These are phyloP conservation scores for Penicillium sp. DNA, from an alignment of 2,329 filamentous ascomycete genomes.

Conservation along the genomic window DNA sequence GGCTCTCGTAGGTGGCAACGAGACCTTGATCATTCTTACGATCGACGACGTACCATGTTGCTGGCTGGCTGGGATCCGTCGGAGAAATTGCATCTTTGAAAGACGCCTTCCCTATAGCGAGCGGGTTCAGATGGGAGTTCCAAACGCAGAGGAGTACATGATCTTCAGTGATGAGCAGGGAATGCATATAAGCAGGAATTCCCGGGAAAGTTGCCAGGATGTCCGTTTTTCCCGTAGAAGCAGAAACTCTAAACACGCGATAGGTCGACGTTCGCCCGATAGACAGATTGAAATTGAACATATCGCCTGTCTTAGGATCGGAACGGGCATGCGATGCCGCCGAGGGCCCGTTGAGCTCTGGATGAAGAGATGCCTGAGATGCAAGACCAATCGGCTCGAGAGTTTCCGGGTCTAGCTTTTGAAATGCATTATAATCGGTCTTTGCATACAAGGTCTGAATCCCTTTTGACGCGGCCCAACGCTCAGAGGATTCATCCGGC, in stretches of 20 bases:
- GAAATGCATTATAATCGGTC: conserved; percentile 53
- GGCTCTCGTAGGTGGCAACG: conserved; percentile 61
- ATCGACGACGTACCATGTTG: conserved; percentile 70
- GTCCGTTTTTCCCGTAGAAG: conserved; percentile 58
- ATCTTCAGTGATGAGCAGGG: conserved; percentile 65
- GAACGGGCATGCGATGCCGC: conserved; percentile 66
- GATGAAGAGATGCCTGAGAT: conserved; percentile 57
- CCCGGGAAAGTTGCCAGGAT: conserved; percentile 62
- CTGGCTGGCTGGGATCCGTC: conserved; percentile 53
- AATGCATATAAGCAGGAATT: conserved; percentile 70
- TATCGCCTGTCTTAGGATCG: conserved; percentile 66
- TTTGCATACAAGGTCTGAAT: conserved; percentile 54
- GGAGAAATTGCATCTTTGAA: conserved; percentile 61
- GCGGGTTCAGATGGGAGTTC: conserved; percentile 56
- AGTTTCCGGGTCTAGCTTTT: conserved; percentile 62
- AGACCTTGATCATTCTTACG: conserved; percentile 57
- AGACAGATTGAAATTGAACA: conserved; percentile 77
- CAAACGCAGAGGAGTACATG: conserved; percentile 71
- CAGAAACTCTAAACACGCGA: conserved; percentile 61
- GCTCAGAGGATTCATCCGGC: conserved; percentile 18
- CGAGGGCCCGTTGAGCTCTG: conserved; percentile 59
- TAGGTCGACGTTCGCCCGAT: conserved; percentile 56
- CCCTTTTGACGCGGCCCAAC: conserved; percentile 29
- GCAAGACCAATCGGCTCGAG: conserved; percentile 65
- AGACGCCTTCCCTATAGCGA: conserved; percentile 1